Conservation (phyloP, 129 eudicot species). For the Rutidosis leptorrhynchoides region DNA sequence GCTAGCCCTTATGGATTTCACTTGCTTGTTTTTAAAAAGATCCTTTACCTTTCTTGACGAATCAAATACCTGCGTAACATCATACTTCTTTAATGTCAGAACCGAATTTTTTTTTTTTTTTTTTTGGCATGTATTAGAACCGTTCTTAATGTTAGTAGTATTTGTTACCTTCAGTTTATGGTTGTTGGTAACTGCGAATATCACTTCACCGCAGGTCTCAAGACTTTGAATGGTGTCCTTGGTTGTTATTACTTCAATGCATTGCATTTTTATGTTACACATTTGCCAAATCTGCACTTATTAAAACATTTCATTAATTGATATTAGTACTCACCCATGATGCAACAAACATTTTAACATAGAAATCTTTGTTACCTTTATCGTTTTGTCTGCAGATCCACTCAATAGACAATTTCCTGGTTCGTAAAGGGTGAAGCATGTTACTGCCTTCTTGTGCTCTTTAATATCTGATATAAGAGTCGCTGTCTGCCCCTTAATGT, state of each 20-base stretch:
- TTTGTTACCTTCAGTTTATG: conserved; percentile 66
- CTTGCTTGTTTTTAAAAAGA: conserved; percentile 56
- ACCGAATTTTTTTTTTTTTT: too few species aligned
- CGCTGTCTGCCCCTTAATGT: conserved; percentile 61
- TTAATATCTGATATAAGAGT: conserved; percentile 54
- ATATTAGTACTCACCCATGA: not conserved
- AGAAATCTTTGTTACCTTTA: conserved; percentile 40
- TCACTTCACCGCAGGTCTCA: conserved; percentile 60
- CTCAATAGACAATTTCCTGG: conserved; percentile 64
- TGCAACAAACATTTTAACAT: not conserved
- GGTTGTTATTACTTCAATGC: conserved; percentile 57
- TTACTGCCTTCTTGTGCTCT: conserved; percentile 77
- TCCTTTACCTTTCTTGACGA: conserved; percentile 51
- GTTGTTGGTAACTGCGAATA: conserved; percentile 51
- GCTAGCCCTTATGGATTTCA: conserved; percentile 47
- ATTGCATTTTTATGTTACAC: conserved; percentile 48
- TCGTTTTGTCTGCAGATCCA: conserved; percentile 81
- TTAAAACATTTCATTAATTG: conserved; percentile 1
- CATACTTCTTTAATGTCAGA: not conserved
- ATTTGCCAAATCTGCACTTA: conserved; percentile 72
- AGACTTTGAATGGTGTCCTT: conserved; percentile 60
- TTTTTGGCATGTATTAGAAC: not conserved
- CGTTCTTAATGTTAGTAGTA: not conserved
- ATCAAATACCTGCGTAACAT: conserved; percentile 54
- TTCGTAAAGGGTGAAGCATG: conserved; percentile 68